Evolutionary conservation across 345 rosid species (phyloP), one percentile per base, ranked within the genome.

Genomic region (Rhizophora mangle): DNA sequence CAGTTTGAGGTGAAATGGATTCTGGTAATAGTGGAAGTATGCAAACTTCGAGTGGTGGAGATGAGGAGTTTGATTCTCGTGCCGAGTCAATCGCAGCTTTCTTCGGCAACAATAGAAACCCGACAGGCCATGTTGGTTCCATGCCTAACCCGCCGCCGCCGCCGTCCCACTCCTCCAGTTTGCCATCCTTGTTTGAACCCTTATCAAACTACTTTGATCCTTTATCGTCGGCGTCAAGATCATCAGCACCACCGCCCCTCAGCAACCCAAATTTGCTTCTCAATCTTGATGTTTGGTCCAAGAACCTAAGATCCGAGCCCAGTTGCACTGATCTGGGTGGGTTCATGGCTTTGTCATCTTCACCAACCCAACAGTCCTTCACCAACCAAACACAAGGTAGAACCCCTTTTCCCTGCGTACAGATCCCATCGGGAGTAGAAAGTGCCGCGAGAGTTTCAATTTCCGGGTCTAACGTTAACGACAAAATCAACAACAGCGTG

Each of bases 1-100:
- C 16, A 5, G 47, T 21, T 4, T 34, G 37, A 63, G 29, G 8
- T 24, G n/a, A 60, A 34, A 93, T 90, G 98, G 96, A 87, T 80
- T 93, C 98, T 62, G 89, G 84, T 65, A 88, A 90, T 37, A 81
- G 82, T 78, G 90, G 91, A 27, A 90, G 98, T 74, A 73, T 87
- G 80, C 96, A 89, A 74, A 88, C 96, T 31, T 90, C 98, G 7
- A 87, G 90, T 65, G 91, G 89, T 10, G 88, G 85, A 8, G 95
- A 85, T 67, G 95, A 88, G 8, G 98, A 92, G 78, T 85, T 84
- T 51, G 93, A 90, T 69, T 86, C 96, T 78, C 92, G 88, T 80
- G 85, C 85, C 34, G 90, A 83, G 24, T 81, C 89, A 19, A 74
- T 88, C 62, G 76, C 89, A 9, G 77, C 86, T 65, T 81, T 87